A percentile compares a stretch with the other conserved stretches of the same genome.
Conservation (phyloP, 2,329 filamentous ascomycete genomes). For the Colletotrichum neosansevieriae region DNA sequence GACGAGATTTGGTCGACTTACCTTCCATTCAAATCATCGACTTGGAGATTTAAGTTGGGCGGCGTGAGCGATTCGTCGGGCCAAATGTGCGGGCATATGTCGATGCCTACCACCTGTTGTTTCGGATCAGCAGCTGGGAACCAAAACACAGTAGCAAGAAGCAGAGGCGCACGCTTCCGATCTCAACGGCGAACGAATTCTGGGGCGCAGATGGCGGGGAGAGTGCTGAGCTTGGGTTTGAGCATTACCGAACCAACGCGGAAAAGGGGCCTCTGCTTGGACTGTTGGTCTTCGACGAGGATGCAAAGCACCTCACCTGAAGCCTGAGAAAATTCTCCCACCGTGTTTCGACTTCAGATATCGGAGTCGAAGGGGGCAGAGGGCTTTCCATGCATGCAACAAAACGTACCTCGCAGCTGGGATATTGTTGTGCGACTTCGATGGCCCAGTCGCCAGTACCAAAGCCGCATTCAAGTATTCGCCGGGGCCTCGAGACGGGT, state of each 20-base stretch:
- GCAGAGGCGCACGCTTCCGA: not conserved
- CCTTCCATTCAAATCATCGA: conserved; percentile 78
- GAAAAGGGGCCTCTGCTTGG: conserved; percentile 5
- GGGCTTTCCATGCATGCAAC: not conserved
- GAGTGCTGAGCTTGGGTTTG: not conserved
- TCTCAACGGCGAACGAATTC: conserved; percentile 2
- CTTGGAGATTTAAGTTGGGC: conserved; percentile 76
- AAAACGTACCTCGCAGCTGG: conserved; percentile 70
- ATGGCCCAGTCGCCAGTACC: conserved; percentile 79
- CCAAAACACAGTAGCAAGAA: not conserved
- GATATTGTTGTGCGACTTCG: conserved; percentile 74
- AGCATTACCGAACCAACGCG: not conserved
- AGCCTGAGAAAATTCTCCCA: not conserved
- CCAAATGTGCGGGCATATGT: conserved; percentile 77
- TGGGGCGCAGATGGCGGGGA: not conserved
- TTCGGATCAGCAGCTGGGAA: conserved; percentile 32
- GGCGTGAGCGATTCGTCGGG: conserved; percentile 69
- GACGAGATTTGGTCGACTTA: conserved; percentile 43
- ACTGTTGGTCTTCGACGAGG: not conserved
- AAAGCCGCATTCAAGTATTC: conserved; percentile 79
- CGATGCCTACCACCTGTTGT: conserved; percentile 76
- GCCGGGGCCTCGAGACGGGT: conserved; percentile 67
- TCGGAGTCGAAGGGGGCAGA: not conserved
- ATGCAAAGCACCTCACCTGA: not conserved
- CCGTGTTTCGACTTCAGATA: not conserved